Conservation (phyloP, 2,329 filamentous ascomycete genomes). For the Aspergillus latus region DNA sequence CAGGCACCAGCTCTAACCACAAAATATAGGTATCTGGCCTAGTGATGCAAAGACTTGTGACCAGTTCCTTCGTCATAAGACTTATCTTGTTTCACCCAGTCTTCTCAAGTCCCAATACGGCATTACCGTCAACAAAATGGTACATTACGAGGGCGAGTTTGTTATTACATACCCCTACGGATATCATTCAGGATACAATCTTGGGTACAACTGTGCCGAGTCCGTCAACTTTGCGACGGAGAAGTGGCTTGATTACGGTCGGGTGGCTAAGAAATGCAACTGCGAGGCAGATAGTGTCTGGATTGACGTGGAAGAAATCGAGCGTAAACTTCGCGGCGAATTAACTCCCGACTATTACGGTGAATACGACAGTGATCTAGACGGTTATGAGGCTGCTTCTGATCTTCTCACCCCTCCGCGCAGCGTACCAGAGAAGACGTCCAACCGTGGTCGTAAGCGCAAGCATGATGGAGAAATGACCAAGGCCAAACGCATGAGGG, state of each 20-base stretch:
- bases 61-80: slow-evolving; percentile 96
- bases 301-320: slow-evolving; percentile 95
- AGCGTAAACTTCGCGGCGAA: slow-evolving; percentile 88
- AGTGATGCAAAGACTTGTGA: slow-evolving; percentile 92
- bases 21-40: slow-evolving; percentile 68
- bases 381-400: slow-evolving; percentile 62
- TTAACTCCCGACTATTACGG: slow-evolving; percentile 55
- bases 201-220: slow-evolving; percentile 98
- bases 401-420: slow-evolving; percentile 77
- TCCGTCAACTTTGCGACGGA: slow-evolving; percentile 98
- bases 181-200: slow-evolving; percentile 96
- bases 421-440: slow-evolving; percentile 68
- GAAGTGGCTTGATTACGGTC: slow-evolving; percentile 90
- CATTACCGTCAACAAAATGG: slow-evolving; percentile 93
- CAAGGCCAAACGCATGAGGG: slow-evolving; percentile 73
- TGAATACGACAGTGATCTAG: slow-evolving; percentile 62
- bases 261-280: slow-evolving; percentile 94
- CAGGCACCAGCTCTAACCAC: slow-evolving; percentile 3
- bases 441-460: slow-evolving; percentile 65
- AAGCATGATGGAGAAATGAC: slow-evolving; percentile 60
- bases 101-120: slow-evolving; percentile 83
- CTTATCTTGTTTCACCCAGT: slow-evolving; percentile 90
- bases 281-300: slow-evolving; percentile 97
- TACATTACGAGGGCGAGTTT: slow-evolving; percentile 95
- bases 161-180: slow-evolving; percentile 98